Evolutionary conservation across 1,139 yeast genomes (phyloP), one percentile per base, ranked within the genome.

Genomic region (Geotrichum fermentans): DNA sequence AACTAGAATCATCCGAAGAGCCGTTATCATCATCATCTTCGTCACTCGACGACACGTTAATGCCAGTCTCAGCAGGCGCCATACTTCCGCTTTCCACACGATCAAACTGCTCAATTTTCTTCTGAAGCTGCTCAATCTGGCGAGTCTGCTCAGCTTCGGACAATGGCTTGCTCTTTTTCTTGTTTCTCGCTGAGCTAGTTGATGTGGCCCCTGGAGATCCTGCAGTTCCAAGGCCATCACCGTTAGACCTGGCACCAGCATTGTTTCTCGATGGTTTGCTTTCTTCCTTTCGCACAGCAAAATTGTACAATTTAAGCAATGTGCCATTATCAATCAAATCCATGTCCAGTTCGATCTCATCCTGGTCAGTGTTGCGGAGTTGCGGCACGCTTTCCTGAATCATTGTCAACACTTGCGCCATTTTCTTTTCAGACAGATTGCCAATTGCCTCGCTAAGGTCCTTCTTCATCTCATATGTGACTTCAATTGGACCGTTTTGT

Each of bases 401-500:
- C 56, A 92, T 88, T 50, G 84, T 80, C 56, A 92, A 78, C 35
- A 89, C 95, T 51, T 85, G 84, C 59, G 83, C 87, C 61, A 92
- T 72, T 70, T 86, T 87, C 67, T 83, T 82, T 56, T 88, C 95
- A 30, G 89, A 78, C 58, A 83, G 73, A 40, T 74, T 60, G 53
- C 80, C 82, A 63, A 92, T 92, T 61, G 82, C 80, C 62, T 89
- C 97, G 50, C 92, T 81, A 50, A 92, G 83, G 65, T 88, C 95
- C 65, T 88, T 87, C 76, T 94, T 92, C 97, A 92, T 92, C 63
- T 90, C 97, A 65, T 87, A 92, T 0, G 97, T 87, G 52, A 65
- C 66, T 32, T 56, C 58, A 17, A 32, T 24, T 7, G 63, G 66
- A 38, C 58, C 58, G 46, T 51, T 49, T 43, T 45, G 20, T 39